phyloP scores from a whole-genome alignment of 2,329 filamentous ascomycete genomes.

The Pyrenophora seminiperda region DNA sequence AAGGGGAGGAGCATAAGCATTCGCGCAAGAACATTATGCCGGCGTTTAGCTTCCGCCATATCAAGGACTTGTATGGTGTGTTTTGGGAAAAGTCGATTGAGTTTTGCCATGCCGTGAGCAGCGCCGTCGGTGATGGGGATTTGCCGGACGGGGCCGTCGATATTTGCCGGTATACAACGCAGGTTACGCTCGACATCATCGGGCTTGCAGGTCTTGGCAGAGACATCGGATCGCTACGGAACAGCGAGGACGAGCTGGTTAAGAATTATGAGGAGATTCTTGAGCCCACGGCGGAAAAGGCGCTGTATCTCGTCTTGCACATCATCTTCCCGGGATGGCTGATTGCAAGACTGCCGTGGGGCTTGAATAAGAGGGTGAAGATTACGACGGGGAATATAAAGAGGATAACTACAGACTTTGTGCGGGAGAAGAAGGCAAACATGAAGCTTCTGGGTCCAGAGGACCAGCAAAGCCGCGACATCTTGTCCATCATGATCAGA shows the following conservation, averaged over 20 bases:
- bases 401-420: conserved; percentile 53
- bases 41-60: conserved; percentile 82
- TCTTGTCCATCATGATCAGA: conserved; percentile 57
- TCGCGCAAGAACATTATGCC: conserved; percentile 77
- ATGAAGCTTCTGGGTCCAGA: conserved; percentile 43
- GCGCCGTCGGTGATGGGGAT: conserved; percentile 54
- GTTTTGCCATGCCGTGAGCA: conserved; percentile 66
- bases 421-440: conserved; percentile 54
- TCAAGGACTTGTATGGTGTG: conserved; percentile 81
- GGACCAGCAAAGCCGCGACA: conserved; percentile 46
- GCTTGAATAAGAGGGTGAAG: conserved; percentile 51
- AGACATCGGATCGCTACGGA: conserved; percentile 50
- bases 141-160: conserved; percentile 47
- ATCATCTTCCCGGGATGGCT: conserved; percentile 47
- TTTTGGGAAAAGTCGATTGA: conserved; percentile 82
- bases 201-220: conserved; percentile 53
- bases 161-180: conserved; percentile 51
- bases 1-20: conserved; percentile 57
- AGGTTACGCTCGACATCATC: conserved; percentile 55
- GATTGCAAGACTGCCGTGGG: conserved; percentile 54
- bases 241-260: conserved; percentile 51
- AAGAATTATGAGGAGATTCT: conserved; percentile 52
- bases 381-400: conserved; percentile 46
- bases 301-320: conserved; percentile 51
- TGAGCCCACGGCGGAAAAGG: conserved; percentile 56